Conservation (phyloP, 176 grass and related monocot genomes). For the Oryza australiensis region DNA sequence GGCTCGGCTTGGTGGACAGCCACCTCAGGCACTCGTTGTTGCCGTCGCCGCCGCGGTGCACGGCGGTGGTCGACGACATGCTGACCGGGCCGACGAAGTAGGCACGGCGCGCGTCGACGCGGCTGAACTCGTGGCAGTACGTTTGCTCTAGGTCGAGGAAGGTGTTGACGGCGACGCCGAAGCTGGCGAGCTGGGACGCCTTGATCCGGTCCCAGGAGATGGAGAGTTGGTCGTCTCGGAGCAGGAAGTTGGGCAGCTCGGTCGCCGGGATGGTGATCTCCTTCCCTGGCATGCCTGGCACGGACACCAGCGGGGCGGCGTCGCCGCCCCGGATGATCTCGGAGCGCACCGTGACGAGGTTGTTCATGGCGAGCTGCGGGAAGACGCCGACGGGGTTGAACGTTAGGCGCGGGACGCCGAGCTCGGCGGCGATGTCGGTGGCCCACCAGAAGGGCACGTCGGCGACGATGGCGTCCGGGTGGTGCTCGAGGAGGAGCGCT, state of each 20-base stretch:
- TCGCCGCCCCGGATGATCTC: conserved; percentile 36
- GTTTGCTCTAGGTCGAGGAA: conserved; percentile 56
- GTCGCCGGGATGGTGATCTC: conserved; percentile 57
- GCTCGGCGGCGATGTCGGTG: conserved; percentile 48
- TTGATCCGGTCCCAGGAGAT: conserved; percentile 49
- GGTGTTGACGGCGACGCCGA: conserved; percentile 77
- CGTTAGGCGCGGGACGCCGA: conserved; percentile 62
- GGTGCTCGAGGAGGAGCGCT: conserved; percentile 54
- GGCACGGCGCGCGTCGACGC: conserved; percentile 55
- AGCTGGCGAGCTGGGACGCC: conserved; percentile 52
- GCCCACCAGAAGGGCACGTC: conserved; percentile 63
- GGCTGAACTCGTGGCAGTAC: conserved; percentile 69
- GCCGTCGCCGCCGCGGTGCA: conserved; percentile 36
- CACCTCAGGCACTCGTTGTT: conserved; percentile 52
- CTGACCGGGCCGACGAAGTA: conserved; percentile 76
- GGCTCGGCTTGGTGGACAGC: conserved; percentile 51
- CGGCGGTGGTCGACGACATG: conserved; percentile 6
- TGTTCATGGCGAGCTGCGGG: conserved; percentile 63
- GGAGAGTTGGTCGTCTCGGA: conserved; percentile 52
- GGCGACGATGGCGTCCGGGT: conserved; percentile 60
- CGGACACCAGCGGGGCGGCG: not conserved
- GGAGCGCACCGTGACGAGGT: conserved; percentile 40
- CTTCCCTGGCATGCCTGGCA: conserved; percentile 54
- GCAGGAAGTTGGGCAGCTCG: conserved; percentile 73
- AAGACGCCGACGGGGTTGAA: conserved; percentile 70